Base-by-base conservation (phyloP, 192 early-diverging fungal genomes). In the Martensiomyces pterosporus region DNA sequence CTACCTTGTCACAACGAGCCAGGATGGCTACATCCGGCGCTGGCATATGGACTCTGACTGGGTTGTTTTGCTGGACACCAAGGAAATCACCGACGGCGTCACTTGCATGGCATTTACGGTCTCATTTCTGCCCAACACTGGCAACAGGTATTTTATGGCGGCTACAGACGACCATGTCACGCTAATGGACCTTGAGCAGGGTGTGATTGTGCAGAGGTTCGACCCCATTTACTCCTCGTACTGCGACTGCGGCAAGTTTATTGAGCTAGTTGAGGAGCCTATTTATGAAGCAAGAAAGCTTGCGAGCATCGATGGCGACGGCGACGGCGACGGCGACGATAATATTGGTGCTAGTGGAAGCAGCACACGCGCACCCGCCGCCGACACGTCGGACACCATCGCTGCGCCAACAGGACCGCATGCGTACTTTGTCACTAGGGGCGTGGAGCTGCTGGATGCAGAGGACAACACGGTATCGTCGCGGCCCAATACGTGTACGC, bases 81-180 rank as follows among this genome's bases (percentile, higher is more conserved):
- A 58, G n/a, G 72, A 79, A 38, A 84, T 94, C 74, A 72, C 67
- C 9, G 92, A 95, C 45, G 88, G 86, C 15, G 66, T 87, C 15
- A 95, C 91, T 2, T 94, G 91, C 67, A 97, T 97, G 93, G 92
- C 92, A 9, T 97, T 97, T 69, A 92, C 87, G 0, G 86, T 92
- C 12, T 88, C 92, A 15, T 97, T 97, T 75, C 71, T 94, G 23
- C 93, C 94, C 2, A 84, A 91, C 54, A 90, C 90, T 2, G 94
- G 92, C 18, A 97, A 97, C 75, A 86, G 82, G 47, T 97, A 90
- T 71, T 93, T 97, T 57, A 50, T 92, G 34, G 91, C 91, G 3
- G 82, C 94, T 4, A 89, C 87, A 26, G 94, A 97, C 49, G 90
- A 89, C 57, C 82, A 88, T 44, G 59, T 95, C 22, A 75, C 82